phyloP scores from a whole-genome alignment of 164 flowering plant genomes.

The Tinospora cordifolia region DNA sequence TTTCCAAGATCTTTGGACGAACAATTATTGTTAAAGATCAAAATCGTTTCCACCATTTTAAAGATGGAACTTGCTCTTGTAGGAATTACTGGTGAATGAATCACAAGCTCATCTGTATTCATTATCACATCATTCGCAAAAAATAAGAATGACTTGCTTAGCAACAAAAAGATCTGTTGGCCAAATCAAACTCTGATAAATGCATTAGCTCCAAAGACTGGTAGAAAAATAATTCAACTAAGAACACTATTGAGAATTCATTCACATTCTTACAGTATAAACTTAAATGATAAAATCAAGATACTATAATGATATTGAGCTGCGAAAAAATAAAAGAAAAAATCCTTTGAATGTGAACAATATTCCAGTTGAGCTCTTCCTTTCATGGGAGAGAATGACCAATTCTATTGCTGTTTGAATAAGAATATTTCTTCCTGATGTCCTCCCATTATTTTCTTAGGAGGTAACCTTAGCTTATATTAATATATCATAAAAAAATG shows the following conservation, averaged over 20 bases:
- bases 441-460: background rate
- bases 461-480: background rate
- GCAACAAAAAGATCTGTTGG: background rate
- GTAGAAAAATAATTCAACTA: background rate
- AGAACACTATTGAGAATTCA: background rate
- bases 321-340: too few species aligned
- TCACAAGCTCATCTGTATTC: background rate
- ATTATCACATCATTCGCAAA: background rate
- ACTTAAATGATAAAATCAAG: background rate
- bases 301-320: background rate
- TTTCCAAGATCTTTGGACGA: conserved; percentile 50
- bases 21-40: conserved; percentile 63
- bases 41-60: conserved; percentile 68
- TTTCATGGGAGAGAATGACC: background rate
- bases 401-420: background rate
- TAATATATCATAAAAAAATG: background rate
- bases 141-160: background rate
- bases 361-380: background rate
- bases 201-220: background rate
- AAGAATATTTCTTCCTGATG: background rate
- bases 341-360: background rate
- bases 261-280: background rate
- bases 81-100: conserved; percentile 60
- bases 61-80: conserved; percentile 77
- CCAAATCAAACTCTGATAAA: background rate